Conservation (phyloP, 495 filamentous ascomycete genomes). For the Neurospora sp. region DNA sequence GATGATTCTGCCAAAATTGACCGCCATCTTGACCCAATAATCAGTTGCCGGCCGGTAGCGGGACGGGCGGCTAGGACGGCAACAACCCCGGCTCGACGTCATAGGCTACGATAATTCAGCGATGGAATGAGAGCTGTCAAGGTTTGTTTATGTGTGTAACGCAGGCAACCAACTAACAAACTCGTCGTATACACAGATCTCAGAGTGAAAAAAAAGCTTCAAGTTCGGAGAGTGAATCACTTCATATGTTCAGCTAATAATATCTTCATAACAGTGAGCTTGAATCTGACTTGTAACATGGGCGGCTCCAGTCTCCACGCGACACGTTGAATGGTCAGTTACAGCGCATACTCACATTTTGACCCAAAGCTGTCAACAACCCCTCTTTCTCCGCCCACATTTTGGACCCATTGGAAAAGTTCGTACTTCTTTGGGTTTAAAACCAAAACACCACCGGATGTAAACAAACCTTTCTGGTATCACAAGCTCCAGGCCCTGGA, state of each 20-base stretch:
- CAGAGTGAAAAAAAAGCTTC: neutral
- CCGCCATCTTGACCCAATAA: neutral
- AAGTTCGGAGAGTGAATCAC: neutral
- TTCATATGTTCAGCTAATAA: neutral
- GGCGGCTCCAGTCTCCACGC: neutral
- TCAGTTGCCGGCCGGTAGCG: neutral
- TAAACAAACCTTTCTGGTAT: neutral
- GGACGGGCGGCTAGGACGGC: neutral
- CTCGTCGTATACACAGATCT: neutral
- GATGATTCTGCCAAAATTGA: neutral
- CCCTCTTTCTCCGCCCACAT: neutral
- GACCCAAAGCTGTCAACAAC: neutral
- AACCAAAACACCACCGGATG: neutral
- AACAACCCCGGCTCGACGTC: neutral
- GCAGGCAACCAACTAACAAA: neutral
- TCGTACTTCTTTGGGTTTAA: neutral
- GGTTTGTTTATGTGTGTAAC: neutral
- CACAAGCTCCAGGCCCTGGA: neutral
- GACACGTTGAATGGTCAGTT: neutral
- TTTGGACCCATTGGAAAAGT: neutral
- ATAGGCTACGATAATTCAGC: neutral
- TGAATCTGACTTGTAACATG: neutral
- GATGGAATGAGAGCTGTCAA: neutral
- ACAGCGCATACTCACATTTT: neutral
- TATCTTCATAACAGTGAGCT: neutral